phyloP scores from a whole-genome alignment of 441 rosid species.

The Pelargonium australe region DNA sequence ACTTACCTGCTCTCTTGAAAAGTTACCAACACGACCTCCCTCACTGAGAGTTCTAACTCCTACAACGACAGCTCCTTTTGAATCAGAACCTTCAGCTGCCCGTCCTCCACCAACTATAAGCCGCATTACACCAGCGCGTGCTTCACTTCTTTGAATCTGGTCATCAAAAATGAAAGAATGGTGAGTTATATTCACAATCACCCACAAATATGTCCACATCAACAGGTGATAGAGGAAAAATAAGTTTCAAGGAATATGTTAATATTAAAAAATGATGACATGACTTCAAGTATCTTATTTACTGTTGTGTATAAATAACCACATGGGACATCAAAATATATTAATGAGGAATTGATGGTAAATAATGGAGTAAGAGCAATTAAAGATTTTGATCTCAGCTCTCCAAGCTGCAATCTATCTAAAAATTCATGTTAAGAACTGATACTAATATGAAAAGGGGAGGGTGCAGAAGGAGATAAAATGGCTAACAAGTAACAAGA shows the following conservation, averaged over 20 bases:
- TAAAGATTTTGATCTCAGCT: too few species aligned
- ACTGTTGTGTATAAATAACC: too few species aligned
- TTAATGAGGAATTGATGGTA: too few species aligned
- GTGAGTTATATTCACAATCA: slow-evolving; percentile 14
- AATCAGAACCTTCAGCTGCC: slow-evolving; percentile 75
- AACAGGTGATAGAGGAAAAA: slow-evolving; percentile 8
- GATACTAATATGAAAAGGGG: too few species aligned
- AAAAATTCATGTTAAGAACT: too few species aligned
- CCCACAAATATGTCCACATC: slow-evolving; percentile 8
- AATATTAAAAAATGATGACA: neutral
- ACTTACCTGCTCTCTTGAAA: slow-evolving; percentile 92
- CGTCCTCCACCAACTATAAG: slow-evolving; percentile 99
- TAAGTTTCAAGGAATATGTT: slow-evolving; percentile 11
- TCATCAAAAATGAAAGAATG: slow-evolving; percentile 12
- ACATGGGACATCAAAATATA: too few species aligned
- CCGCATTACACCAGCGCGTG: slow-evolving; percentile 95
- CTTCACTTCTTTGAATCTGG: slow-evolving; percentile 76
- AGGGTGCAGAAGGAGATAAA: too few species aligned
- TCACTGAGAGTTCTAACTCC: slow-evolving; percentile 99
- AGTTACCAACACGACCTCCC: slow-evolving; percentile 98
- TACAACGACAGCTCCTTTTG: slow-evolving; percentile 90
- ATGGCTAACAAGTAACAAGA: too few species aligned
- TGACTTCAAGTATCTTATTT: too few species aligned
- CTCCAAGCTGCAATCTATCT: too few species aligned
- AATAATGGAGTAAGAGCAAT: too few species aligned